phyloP scores from a whole-genome alignment of 495 filamentous ascomycete species.

The Aspergillus baeticus region DNA sequence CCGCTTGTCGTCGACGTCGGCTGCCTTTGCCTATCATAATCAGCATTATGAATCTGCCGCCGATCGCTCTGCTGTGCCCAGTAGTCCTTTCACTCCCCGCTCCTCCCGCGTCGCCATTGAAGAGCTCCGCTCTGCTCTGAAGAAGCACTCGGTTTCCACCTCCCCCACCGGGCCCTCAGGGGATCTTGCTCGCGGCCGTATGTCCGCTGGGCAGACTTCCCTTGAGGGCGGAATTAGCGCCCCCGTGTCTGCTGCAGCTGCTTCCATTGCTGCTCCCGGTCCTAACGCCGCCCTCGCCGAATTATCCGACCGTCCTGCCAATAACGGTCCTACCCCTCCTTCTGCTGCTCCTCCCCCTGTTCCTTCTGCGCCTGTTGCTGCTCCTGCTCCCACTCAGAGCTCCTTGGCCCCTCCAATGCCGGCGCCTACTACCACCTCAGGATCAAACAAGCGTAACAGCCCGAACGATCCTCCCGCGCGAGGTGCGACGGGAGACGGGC shows the following conservation, averaged over 20 bases:
- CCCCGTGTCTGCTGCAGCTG: slow-evolving; percentile 22
- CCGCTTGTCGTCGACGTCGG: slow-evolving; percentile 17
- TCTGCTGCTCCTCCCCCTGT: slow-evolving; percentile 23
- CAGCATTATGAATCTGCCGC: slow-evolving; percentile 36
- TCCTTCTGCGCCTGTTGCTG: slow-evolving; percentile 19
- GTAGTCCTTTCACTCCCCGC: slow-evolving; percentile 36
- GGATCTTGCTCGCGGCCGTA: slow-evolving; percentile 35
- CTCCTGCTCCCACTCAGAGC: slow-evolving; percentile 28
- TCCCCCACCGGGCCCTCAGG: slow-evolving; percentile 40
- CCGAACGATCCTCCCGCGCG: slow-evolving; percentile 28
- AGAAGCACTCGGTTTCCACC: slow-evolving; percentile 42
- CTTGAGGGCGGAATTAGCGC: slow-evolving; percentile 28
- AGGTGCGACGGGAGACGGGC: slow-evolving; percentile 42
- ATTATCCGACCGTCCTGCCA: slow-evolving; percentile 19
- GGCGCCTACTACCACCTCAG: slow-evolving; percentile 28
- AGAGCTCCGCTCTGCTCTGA: slow-evolving; percentile 48
- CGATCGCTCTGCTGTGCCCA: slow-evolving; percentile 25
- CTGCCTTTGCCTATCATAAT: slow-evolving; percentile 13
- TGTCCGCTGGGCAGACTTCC: slow-evolving; percentile 35
- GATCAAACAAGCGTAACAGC: slow-evolving; percentile 46
- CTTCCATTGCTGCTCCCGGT: slow-evolving; percentile 35
- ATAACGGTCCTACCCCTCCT: slow-evolving; percentile 18
- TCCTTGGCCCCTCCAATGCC: slow-evolving; percentile 35
- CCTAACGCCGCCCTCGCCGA: slow-evolving; percentile 19
- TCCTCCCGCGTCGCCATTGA: slow-evolving; percentile 47